Evolutionary conservation across 768 basidiomycete species (phyloP).

Genomic region (Naganishia randhawae): DNA sequence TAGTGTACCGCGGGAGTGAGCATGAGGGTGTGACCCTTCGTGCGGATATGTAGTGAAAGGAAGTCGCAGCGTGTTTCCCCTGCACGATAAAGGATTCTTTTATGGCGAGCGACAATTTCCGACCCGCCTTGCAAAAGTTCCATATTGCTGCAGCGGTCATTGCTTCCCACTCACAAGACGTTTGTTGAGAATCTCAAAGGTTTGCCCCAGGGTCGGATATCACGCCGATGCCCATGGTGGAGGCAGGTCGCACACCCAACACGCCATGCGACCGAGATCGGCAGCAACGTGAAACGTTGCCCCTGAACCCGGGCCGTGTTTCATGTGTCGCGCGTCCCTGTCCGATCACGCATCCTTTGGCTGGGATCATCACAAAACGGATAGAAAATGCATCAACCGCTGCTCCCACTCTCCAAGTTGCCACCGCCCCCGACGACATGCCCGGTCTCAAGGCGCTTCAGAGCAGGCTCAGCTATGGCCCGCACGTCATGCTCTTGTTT

Average conservation of each 20-base stretch:
- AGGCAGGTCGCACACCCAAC: too few species aligned
- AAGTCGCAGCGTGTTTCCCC: background rate
- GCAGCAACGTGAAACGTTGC: background rate
- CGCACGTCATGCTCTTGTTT: conserved; percentile 49
- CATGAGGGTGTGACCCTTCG: too few species aligned
- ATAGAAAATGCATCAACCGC: background rate
- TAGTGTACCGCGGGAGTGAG: too few species aligned
- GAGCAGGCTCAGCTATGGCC: conserved; percentile 37
- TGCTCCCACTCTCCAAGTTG: background rate
- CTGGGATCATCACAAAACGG: background rate
- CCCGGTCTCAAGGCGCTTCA: conserved; percentile 23
- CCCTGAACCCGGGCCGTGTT: background rate
- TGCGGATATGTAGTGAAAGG: background rate
- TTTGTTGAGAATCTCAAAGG: too few species aligned
- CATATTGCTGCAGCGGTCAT: too few species aligned
- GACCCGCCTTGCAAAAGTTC: too few species aligned
- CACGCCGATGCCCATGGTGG: too few species aligned
- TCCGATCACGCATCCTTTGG: background rate
- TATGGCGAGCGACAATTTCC: background rate
- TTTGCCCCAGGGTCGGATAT: too few species aligned
- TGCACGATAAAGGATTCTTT: background rate
- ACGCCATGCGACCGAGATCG: background rate
- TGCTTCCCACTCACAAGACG: too few species aligned
- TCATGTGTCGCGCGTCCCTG: background rate
- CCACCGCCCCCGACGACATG: background rate